These are phyloP conservation scores for Trypanosoma melophagium DNA, from an alignment of 208 protist species.

Conservation along the genomic window DNA sequence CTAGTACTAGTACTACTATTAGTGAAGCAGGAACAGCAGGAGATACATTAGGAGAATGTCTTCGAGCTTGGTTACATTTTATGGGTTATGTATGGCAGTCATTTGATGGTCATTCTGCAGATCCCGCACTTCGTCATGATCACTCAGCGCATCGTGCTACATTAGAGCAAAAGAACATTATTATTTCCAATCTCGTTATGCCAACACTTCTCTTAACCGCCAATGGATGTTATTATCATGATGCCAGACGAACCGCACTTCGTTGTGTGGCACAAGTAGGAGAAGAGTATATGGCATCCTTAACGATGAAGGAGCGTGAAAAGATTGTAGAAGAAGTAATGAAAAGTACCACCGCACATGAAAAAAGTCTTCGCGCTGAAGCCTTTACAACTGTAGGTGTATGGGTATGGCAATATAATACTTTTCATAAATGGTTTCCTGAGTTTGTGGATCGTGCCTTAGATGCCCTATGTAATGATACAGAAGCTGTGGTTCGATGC, in stretches of 20 bases:
- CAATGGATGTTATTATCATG: constrained; percentile 7
- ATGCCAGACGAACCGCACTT: constrained; percentile 49
- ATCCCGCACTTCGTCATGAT: constrained; percentile 48
- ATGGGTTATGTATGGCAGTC: constrained; percentile 83
- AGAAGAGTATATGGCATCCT: constrained; percentile 43
- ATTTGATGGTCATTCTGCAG: constrained; percentile 74
- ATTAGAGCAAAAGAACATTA: constrained; percentile 40
- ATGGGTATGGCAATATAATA: constrained; percentile 80
- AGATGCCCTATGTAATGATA: constrained; percentile 39
- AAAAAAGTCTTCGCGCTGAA: constrained; percentile 53
- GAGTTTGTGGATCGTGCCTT: constrained; percentile 52
- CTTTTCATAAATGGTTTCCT: constrained; percentile 38
- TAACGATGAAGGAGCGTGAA: constrained; percentile 19
- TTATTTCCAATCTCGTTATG: constrained; percentile 44
- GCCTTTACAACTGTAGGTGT: constrained; percentile 72
- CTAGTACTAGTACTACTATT: background rate
- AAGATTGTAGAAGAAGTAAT: constrained; percentile 43
- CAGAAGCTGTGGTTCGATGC: constrained; percentile 44
- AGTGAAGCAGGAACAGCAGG: background rate
- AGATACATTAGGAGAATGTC: constrained; percentile 58
- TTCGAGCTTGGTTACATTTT: constrained; percentile 78
- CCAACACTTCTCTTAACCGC: constrained; percentile 37
- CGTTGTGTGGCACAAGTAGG: constrained; percentile 82
- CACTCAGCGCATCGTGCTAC: constrained; percentile 43
- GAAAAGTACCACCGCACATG: constrained; percentile 30